Percentiles rank a stretch among this genome's conserved stretches.
Conservation (phyloP, 1,284 basidiomycete genomes). For the Coriolopsis trogii region DNA sequence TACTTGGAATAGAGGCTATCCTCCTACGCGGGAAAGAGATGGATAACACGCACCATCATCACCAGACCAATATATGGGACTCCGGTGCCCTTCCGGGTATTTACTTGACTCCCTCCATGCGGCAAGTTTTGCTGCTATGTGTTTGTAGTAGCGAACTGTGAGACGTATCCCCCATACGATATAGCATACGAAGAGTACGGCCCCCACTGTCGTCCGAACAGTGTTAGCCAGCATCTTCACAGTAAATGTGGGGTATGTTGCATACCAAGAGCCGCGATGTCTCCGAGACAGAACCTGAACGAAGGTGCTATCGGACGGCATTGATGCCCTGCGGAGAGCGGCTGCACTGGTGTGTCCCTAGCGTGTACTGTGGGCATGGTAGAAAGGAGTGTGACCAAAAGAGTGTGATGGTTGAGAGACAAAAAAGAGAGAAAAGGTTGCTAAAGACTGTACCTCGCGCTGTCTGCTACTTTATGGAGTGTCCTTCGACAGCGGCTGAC, state of each 20-base stretch:
- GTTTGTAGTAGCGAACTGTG: conserved; percentile 8
- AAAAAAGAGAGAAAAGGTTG: background rate
- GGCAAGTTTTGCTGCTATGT: background rate
- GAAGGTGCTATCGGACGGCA: conserved; percentile 7
- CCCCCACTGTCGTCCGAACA: background rate
- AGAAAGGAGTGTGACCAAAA: background rate
- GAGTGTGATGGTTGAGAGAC: background rate
- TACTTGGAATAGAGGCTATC: no score
- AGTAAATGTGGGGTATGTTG: background rate
- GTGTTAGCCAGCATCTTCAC: background rate
- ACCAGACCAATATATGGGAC: no score
- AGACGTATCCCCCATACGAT: conserved; percentile 18
- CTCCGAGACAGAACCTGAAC: conserved; percentile 10
- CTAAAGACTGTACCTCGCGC: no score
- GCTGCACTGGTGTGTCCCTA: background rate
- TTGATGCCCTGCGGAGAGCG: background rate
- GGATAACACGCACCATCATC: no score
- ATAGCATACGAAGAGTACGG: conserved; percentile 15
- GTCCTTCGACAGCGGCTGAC: no score
- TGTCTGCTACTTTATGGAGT: no score
- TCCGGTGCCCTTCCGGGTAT: no score
- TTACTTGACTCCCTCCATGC: background rate
- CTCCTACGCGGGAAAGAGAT: no score
- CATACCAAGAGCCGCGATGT: conserved; percentile 11
- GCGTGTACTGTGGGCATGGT: background rate